Conservation (phyloP, 2,329 filamentous ascomycete genomes). For the Colletotrichum brevisporum region DNA sequence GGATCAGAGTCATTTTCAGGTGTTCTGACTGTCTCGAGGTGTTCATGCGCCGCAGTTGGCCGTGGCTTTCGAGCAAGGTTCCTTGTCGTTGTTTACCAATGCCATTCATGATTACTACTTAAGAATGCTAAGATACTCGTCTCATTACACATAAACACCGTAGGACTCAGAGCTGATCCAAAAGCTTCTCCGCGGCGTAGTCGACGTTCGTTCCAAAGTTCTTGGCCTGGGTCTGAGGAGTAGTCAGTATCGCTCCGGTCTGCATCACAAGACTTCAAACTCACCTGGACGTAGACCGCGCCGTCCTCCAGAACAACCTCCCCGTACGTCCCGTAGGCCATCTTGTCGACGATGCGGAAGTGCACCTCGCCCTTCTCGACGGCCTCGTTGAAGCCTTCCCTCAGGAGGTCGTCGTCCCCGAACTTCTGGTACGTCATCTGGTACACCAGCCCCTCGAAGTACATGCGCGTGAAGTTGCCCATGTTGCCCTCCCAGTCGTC, state of each 20-base stretch:
- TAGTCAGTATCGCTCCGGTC: background rate
- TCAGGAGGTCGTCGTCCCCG: slow-evolving; percentile 62
- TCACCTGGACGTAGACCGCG: slow-evolving; percentile 64
- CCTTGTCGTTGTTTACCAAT: background rate
- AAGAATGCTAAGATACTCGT: background rate
- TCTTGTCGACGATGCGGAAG: slow-evolving; percentile 63
- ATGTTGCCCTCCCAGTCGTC: slow-evolving; percentile 61
- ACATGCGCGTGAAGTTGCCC: slow-evolving; percentile 55
- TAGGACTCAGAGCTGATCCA: slow-evolving; percentile 50
- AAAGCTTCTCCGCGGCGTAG: slow-evolving; percentile 52
- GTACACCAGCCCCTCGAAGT: slow-evolving; percentile 60
- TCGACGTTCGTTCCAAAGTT: slow-evolving; percentile 55
- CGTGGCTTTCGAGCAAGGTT: background rate
- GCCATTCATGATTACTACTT: background rate
- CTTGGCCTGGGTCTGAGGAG: slow-evolving; percentile 49
- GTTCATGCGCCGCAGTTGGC: too few relatives aligned
- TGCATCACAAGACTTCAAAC: slow-evolving; percentile 40
- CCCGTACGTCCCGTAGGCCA: slow-evolving; percentile 57
- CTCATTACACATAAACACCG: background rate
- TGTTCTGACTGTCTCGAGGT: background rate
- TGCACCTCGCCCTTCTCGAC: slow-evolving; percentile 58
- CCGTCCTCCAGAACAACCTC: slow-evolving; percentile 65
- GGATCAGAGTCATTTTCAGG: too few relatives aligned
- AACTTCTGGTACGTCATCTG: slow-evolving; percentile 61
- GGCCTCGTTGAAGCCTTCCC: slow-evolving; percentile 63